Percentiles rank a stretch among this genome's conserved stretches.
Evolutionary conservation across 2,329 filamentous ascomycete species (phyloP).

Genomic region (Leptographium galeiforme): DNA sequence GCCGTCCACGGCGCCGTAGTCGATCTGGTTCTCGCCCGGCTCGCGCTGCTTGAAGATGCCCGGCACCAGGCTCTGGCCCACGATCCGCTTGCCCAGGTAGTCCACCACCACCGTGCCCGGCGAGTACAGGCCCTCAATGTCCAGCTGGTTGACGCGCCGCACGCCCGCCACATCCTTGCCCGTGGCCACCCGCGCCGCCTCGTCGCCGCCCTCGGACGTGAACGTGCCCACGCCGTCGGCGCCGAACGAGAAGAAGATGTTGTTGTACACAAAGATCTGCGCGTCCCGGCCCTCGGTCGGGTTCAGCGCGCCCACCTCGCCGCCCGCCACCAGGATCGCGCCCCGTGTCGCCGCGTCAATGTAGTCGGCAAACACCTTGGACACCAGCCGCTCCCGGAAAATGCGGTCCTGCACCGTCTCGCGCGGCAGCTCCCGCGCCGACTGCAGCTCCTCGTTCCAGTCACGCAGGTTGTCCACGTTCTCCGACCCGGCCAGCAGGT

Average conservation of each 20-base stretch:
- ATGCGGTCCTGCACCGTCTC: constrained; percentile 91
- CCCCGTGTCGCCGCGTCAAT: constrained; percentile 89
- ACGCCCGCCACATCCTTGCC: constrained; percentile 95
- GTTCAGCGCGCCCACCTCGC: constrained; percentile 86
- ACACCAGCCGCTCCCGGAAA: constrained; percentile 84
- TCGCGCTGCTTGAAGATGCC: constrained; percentile 99
- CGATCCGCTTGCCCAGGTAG: constrained; percentile 92
- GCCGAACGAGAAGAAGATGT: constrained; percentile 98
- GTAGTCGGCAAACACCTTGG: constrained; percentile 95
- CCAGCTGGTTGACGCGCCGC: constrained; percentile 88
- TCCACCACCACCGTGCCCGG: constrained; percentile 94
- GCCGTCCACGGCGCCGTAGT: constrained; percentile 95
- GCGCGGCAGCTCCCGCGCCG: constrained; percentile 83
- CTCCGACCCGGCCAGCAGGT: constrained; percentile 77
- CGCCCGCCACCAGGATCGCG: constrained; percentile 80
- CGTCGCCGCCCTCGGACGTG: constrained; percentile 88
- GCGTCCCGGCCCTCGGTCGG: constrained; percentile 86
- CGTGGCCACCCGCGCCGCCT: constrained; percentile 88
- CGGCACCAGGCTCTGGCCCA: constrained; percentile 94
- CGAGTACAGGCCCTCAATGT: constrained; percentile 87
- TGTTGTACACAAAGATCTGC: constrained; percentile 99
- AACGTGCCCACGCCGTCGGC: constrained; percentile 97
- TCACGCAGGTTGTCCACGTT: constrained; percentile 89
- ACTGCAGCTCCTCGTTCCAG: constrained; percentile 99
- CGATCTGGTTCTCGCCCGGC: constrained; percentile 94